A percentile compares a stretch with the other conserved stretches of the same genome.
Conservation (phyloP, 495 filamentous ascomycete species). For the Penicillium odoratum region DNA sequence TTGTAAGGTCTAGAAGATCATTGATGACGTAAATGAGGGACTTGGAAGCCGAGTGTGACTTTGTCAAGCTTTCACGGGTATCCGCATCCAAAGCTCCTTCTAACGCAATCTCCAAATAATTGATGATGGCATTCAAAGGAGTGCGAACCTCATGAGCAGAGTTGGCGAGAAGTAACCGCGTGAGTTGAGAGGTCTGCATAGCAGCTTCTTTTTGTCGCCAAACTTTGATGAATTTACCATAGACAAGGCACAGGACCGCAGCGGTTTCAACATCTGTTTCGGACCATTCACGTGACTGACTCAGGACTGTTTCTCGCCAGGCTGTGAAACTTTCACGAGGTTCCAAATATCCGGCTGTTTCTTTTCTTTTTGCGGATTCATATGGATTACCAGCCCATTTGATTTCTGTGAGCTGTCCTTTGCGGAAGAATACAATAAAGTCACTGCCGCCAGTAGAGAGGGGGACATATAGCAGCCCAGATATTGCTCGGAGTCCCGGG, state of each 20-base stretch:
- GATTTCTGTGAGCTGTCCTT: constrained; percentile 73
- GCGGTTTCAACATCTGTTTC: constrained; percentile 74
- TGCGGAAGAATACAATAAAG: constrained; percentile 92
- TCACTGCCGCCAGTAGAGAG: constrained; percentile 74
- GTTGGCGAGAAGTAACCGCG: constrained; percentile 79
- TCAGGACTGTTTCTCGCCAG: constrained; percentile 39
- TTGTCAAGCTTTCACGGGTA: constrained; percentile 82
- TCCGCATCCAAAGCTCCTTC: constrained; percentile 81
- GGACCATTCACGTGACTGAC: constrained; percentile 46
- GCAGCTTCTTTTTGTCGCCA: constrained; percentile 92
- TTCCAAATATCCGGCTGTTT: constrained; percentile 31
- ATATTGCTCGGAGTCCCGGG: constrained; percentile 77
- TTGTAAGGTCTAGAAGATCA: constrained; percentile 88
- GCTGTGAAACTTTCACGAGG: constrained; percentile 38
- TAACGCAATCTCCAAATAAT: constrained; percentile 91
- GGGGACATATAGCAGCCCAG: constrained; percentile 82
- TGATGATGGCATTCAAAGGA: constrained; percentile 93
- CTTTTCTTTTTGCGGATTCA: constrained; percentile 57
- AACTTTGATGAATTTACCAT: constrained; percentile 89
- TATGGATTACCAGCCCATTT: constrained; percentile 96
- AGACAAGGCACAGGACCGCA: constrained; percentile 85
- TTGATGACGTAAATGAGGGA: constrained; percentile 96
- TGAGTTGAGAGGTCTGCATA: constrained; percentile 79
- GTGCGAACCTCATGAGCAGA: constrained; percentile 95
- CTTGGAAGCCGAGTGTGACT: constrained; percentile 83